Percentiles rank a stretch among this genome's conserved stretches.
Conservation (phyloP, 2,329 filamentous ascomycete genomes). For the Colletotrichum tanaceti region DNA sequence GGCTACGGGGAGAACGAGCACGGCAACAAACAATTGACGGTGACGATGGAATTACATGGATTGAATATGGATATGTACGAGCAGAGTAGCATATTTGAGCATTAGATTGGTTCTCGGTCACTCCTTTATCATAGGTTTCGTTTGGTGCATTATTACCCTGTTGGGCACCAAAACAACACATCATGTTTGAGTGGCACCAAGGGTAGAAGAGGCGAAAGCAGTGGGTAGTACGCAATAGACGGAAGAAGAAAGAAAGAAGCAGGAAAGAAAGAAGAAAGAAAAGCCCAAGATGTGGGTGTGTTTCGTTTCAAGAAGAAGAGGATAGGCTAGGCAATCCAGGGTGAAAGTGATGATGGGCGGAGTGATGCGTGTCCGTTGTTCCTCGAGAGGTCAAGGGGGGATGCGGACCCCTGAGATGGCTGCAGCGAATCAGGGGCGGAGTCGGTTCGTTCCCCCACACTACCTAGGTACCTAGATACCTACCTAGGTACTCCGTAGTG, state of each 20-base stretch:
- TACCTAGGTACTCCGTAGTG: no score
- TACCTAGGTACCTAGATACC: no score
- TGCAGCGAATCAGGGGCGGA: slow-evolving; percentile 23
- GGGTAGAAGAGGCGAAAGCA: slow-evolving; percentile 18
- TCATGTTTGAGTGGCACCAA: slow-evolving; percentile 4
- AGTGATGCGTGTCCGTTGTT: slow-evolving; percentile 24
- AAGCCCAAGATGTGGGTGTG: slow-evolving; percentile 17
- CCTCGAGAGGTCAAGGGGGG: slow-evolving; percentile 24
- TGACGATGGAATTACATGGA: slow-evolving; percentile 18
- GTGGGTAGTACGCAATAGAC: background rate
- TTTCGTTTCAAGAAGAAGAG: slow-evolving; percentile 37
- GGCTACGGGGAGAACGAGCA: slow-evolving; percentile 7
- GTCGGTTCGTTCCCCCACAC: slow-evolving; percentile 21
- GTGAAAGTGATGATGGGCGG: slow-evolving; percentile 12
- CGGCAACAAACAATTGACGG: slow-evolving; percentile 31
- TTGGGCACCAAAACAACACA: slow-evolving; percentile 11
- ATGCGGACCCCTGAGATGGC: slow-evolving; percentile 13
- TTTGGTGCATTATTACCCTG: slow-evolving; percentile 15
- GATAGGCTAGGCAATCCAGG: slow-evolving; percentile 31
- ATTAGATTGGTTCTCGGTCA: slow-evolving; percentile 37
- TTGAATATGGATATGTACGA: slow-evolving; percentile 39
- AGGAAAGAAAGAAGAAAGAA: no score
- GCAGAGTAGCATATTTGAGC: slow-evolving; percentile 37
- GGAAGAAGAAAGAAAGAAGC: no score
- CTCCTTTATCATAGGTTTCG: background rate